Evolutionary conservation across 2,329 filamentous ascomycete genomes (phyloP), one percentile per base, ranked within the genome.

Genomic region (Mariannaea sp.): DNA sequence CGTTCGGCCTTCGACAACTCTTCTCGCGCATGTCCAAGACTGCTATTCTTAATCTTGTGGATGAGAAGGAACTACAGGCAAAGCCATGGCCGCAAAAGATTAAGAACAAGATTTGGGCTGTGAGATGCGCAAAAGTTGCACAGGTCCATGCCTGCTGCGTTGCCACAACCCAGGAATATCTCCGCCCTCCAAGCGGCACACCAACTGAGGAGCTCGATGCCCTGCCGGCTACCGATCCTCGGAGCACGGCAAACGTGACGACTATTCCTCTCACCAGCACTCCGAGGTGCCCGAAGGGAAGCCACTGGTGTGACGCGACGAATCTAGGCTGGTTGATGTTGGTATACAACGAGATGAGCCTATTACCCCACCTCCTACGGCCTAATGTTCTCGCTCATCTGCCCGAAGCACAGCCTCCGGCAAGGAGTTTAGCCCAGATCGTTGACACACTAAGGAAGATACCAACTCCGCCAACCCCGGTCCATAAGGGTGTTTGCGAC

Each of bases 251-350:
- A 1, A 58, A 44, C 2, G 39, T 60, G 1, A 58, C 62, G 7
- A 57, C 59, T 5, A 57, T 58, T 14, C 48, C 60, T 13, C 58
- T 78, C 3, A 75, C 71, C 1, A 73, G 69, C 26, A 69, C 64
- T 1, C 72, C 78, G 3, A 72, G 80, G 27, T 83, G 80, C 50
- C 77, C 78, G 13, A 78, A 73, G 51, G 77, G 77, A 1, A 78
- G 73, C 48, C 78, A 77, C 48, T 68, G 70, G 61, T 83, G 80
- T 49, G 80, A 83, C 56, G 78, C 79, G 0, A 74, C 74, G 0
- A 81, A 80, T 47, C 69, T 83, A 0, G 80, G 80, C 3, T 83
- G 79, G 78, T 61, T 81, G 27, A 79, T 82, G 75, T 69, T 80
- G n/a, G 68, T 76, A 0, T 78, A 76, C 47, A 76, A 76, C 44